Evolutionary conservation across 768 basidiomycete genomes (phyloP).

Genomic region (Trametes punicea): DNA sequence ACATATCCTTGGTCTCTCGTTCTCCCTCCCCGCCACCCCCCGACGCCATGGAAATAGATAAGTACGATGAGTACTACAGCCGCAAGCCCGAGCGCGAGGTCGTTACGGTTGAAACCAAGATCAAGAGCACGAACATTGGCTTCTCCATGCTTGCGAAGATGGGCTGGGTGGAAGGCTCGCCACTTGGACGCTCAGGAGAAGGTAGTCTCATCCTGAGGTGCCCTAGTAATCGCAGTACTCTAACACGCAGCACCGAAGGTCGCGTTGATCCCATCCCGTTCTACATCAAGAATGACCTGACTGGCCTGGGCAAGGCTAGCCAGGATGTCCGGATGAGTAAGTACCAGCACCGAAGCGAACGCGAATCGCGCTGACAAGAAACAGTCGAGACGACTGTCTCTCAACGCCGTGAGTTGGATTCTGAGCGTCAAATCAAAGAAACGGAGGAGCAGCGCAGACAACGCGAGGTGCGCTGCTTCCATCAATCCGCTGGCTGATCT

Average conservation of each 20-base stretch:
- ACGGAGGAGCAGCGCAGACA: slow-evolving; percentile 70
- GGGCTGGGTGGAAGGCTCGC: slow-evolving; percentile 79
- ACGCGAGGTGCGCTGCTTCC: slow-evolving; percentile 53
- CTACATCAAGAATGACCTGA: slow-evolving; percentile 70
- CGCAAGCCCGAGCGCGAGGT: slow-evolving; percentile 52
- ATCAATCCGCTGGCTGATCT: background rate
- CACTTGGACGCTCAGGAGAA: slow-evolving; percentile 71
- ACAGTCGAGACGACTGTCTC: slow-evolving; percentile 74
- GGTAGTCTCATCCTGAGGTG: slow-evolving; percentile 42
- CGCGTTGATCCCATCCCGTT: slow-evolving; percentile 84
- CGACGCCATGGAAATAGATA: slow-evolving; percentile 52
- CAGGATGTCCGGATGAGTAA: slow-evolving; percentile 74
- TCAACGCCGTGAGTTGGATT: slow-evolving; percentile 74
- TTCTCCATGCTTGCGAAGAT: slow-evolving; percentile 78
- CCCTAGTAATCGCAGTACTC: background rate
- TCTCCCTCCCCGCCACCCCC: slow-evolving; percentile 64
- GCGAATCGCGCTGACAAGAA: background rate
- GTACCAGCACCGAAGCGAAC: background rate
- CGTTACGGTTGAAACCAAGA: slow-evolving; percentile 78
- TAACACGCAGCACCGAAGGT: slow-evolving; percentile 39
- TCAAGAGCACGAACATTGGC: slow-evolving; percentile 76
- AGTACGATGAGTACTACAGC: slow-evolving; percentile 63
- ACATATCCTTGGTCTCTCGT: slow-evolving; percentile 70
- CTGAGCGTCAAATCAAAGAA: slow-evolving; percentile 78
- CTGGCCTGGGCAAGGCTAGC: slow-evolving; percentile 73